Evolutionary conservation across 2,329 filamentous ascomycete genomes (phyloP).

Genomic region (Epichloe elymi): DNA sequence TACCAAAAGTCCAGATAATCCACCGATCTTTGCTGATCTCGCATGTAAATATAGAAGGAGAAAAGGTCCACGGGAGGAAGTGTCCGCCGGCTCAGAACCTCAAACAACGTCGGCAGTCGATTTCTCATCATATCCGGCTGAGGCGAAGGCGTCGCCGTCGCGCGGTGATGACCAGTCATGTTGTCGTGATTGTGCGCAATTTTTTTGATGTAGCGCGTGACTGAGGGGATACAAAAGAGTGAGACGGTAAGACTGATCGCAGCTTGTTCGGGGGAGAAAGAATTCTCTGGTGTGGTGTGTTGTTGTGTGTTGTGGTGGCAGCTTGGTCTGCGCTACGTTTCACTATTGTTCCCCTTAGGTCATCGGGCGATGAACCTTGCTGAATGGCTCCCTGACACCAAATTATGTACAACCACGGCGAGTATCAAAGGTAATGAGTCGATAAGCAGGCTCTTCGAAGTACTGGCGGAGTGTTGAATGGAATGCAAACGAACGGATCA

Average conservation of each 20-base stretch:
- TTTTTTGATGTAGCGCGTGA: neutral
- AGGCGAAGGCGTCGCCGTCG: constrained; percentile 34
- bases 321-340: constrained; percentile 6
- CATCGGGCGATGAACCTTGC: neutral
- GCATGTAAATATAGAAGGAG: constrained; percentile 99
- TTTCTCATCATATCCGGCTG: constrained; percentile 56
- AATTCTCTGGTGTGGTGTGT: neutral
- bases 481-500: neutral
- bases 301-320: neutral
- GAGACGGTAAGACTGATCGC: neutral
- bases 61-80: constrained; percentile 91
- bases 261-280: neutral
- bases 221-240: neutral
- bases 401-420: neutral
- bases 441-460: neutral
- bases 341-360: constrained; percentile 4
- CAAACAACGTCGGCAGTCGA: constrained; percentile 84
- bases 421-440: neutral
- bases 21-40: constrained; percentile 93
- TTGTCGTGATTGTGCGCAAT: neutral
- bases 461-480: neutral
- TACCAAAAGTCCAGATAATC: constrained; percentile 99
- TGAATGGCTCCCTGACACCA: neutral
- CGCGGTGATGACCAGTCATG: constrained; percentile 14
- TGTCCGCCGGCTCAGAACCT: constrained; percentile 89